Percentiles rank a stretch among this genome's conserved stretches.
These are phyloP conservation scores for Plenodomus biglobosus DNA, from an alignment of 2,329 filamentous ascomycete genomes.

Conservation along the genomic window DNA sequence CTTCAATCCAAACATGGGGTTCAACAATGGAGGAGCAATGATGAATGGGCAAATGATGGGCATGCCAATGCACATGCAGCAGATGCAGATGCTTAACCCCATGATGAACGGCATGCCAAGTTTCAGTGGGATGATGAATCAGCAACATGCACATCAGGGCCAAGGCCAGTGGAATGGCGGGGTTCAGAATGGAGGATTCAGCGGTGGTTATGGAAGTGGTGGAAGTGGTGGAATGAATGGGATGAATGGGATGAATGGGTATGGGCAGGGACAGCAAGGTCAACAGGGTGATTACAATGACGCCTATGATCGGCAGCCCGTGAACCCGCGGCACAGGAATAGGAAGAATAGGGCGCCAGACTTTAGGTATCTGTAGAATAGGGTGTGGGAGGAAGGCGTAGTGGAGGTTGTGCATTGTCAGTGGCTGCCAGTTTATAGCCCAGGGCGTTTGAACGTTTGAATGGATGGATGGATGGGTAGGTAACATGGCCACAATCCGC, in stretches of 20 bases:
- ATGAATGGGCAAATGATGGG: slow-evolving; percentile 11
- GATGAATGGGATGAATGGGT: slow-evolving; percentile 10
- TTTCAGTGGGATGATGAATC: slow-evolving; percentile 45
- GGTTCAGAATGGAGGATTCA: slow-evolving; percentile 36
- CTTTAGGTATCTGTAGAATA: slow-evolving; percentile 46
- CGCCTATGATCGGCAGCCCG: slow-evolving; percentile 92
- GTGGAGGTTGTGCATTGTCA: background rate
- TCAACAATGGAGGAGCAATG: slow-evolving; percentile 10
- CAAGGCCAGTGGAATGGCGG: slow-evolving; percentile 3
- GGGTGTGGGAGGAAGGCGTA: background rate
- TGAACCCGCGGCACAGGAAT: slow-evolving; percentile 86
- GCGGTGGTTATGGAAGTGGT: slow-evolving; percentile 4
- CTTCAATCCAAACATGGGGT: slow-evolving; percentile 14
- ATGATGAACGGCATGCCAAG: slow-evolving; percentile 30
- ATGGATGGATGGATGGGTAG: no score
- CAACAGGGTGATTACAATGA: slow-evolving; percentile 49
- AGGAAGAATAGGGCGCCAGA: slow-evolving; percentile 83
- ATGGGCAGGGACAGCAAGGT: background rate
- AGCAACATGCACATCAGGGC: background rate
- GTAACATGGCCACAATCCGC: background rate
- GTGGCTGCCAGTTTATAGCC: background rate
- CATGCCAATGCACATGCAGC: slow-evolving; percentile 11
- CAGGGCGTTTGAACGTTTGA: no score
- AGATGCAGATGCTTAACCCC: slow-evolving; percentile 7
- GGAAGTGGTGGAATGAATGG: slow-evolving; percentile 11